Percentiles rank a stretch among this genome's conserved stretches.
phyloP scores from a whole-genome alignment of 164 flowering plant species.

The Aristolochia contorta region DNA sequence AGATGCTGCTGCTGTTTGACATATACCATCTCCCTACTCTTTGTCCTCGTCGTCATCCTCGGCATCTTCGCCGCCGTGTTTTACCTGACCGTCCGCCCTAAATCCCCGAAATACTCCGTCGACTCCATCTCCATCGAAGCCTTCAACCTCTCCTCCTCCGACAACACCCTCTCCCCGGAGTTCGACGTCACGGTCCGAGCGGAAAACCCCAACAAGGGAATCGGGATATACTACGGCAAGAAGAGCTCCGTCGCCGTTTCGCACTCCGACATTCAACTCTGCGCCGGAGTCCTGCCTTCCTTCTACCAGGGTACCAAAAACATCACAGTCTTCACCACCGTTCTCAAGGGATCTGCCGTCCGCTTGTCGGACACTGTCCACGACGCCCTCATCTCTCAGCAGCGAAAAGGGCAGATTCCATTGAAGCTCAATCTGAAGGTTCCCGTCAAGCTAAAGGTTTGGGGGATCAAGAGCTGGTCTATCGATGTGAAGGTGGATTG shows the following conservation, averaged over 20 bases:
- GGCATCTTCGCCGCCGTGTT: slow-evolving; percentile 48
- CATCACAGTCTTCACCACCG: slow-evolving; percentile 48
- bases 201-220: slow-evolving; percentile 56
- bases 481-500: slow-evolving; percentile 57
- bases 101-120: slow-evolving; percentile 49
- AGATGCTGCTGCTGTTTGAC: slow-evolving; percentile 37
- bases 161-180: slow-evolving; percentile 41
- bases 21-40: slow-evolving; percentile 25
- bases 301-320: slow-evolving; percentile 66
- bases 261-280: slow-evolving; percentile 26
- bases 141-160: slow-evolving; percentile 37
- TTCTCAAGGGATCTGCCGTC: slow-evolving; percentile 34
- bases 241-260: slow-evolving; percentile 42
- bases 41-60: slow-evolving; percentile 22
- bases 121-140: slow-evolving; percentile 36
- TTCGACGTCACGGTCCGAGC: slow-evolving; percentile 53
- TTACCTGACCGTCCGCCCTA: slow-evolving; percentile 59
- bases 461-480: slow-evolving; percentile 66
- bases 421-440: slow-evolving; percentile 34
- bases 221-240: slow-evolving; percentile 50
- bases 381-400: slow-evolving; percentile 15
- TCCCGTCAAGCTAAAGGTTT: slow-evolving; percentile 64
- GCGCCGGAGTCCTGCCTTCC: slow-evolving; percentile 46
- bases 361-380: slow-evolving; percentile 19
- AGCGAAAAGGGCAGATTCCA: slow-evolving; percentile 35